phyloP scores from a whole-genome alignment of 2,329 filamentous ascomycete genomes.

The Fusarium sp. region DNA sequence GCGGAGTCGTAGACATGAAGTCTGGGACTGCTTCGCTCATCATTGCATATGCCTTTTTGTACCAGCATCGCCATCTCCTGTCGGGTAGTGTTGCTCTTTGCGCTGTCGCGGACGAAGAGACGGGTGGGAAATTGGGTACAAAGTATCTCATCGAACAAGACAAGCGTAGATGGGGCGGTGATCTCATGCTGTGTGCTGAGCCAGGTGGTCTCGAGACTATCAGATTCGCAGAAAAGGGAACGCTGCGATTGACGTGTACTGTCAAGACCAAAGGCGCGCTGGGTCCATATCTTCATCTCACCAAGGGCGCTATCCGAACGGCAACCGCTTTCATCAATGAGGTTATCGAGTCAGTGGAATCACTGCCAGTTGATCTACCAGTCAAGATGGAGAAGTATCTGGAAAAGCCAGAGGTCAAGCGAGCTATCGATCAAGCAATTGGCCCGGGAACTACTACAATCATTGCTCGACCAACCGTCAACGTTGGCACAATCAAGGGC shows the following conservation, averaged over 20 bases:
- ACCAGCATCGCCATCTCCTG: not conserved
- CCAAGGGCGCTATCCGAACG: not conserved
- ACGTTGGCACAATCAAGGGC: not conserved
- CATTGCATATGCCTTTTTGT: not conserved
- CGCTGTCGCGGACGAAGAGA: not conserved
- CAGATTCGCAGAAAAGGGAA: not conserved
- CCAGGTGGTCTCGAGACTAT: not conserved
- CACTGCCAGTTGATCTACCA: not conserved
- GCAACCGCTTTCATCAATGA: not conserved
- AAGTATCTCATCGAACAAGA: not conserved
- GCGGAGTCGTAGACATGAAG: constrained; percentile 1
- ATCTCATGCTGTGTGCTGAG: not conserved
- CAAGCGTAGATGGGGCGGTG: not conserved
- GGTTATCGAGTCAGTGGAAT: not conserved
- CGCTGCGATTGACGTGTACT: not conserved
- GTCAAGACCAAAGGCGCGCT: not conserved
- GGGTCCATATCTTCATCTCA: not conserved
- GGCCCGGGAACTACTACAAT: not conserved
- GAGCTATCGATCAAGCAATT: not conserved
- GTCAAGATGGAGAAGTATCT: not conserved
- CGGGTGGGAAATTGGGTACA: not conserved
- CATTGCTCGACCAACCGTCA: not conserved
- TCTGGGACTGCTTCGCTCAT: not conserved
- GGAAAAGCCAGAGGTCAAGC: not conserved
- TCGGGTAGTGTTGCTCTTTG: not conserved